These are phyloP conservation scores for Paracoccidioides lutzii DNA, from an alignment of 2,329 filamentous ascomycete genomes.

Conservation along the genomic window DNA sequence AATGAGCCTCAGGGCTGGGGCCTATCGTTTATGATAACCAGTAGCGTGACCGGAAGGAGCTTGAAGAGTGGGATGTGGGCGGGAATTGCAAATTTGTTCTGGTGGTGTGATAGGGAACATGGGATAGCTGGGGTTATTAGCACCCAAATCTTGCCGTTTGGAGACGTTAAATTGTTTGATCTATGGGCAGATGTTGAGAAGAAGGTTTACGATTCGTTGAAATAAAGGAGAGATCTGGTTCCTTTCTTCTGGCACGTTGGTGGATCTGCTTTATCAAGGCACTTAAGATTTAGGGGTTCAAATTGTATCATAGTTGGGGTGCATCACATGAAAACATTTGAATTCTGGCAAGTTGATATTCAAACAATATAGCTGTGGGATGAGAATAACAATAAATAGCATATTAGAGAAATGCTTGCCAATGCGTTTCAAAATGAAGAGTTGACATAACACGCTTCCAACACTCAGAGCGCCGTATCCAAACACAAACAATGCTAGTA, in stretches of 20 bases:
- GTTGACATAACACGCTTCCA: not conserved
- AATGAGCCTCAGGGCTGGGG: slow-evolving; percentile 50
- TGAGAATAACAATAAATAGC: not conserved
- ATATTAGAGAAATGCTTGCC: not conserved
- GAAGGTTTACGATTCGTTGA: slow-evolving; percentile 23
- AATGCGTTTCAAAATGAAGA: not conserved
- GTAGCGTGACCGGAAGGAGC: slow-evolving; percentile 41
- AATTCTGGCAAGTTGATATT: not conserved
- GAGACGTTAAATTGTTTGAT: slow-evolving; percentile 28
- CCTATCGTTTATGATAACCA: slow-evolving; percentile 44
- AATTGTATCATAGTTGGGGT: not conserved
- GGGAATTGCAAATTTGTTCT: slow-evolving; percentile 48
- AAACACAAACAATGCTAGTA: not conserved
- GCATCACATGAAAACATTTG: not conserved
- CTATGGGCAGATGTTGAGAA: slow-evolving; percentile 32
- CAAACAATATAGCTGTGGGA: not conserved
- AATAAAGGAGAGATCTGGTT: not conserved
- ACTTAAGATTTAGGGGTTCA: not conserved
- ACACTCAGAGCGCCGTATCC: not conserved
- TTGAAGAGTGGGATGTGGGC: slow-evolving; percentile 43
- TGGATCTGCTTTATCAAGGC: too few species aligned
- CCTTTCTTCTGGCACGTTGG: too few species aligned
- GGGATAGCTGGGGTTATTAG: slow-evolving; percentile 43
- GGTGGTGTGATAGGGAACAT: slow-evolving; percentile 50
- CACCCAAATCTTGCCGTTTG: slow-evolving; percentile 41